phyloP scores from a whole-genome alignment of 2,329 filamentous ascomycete species.

The Trichoderma sp. region DNA sequence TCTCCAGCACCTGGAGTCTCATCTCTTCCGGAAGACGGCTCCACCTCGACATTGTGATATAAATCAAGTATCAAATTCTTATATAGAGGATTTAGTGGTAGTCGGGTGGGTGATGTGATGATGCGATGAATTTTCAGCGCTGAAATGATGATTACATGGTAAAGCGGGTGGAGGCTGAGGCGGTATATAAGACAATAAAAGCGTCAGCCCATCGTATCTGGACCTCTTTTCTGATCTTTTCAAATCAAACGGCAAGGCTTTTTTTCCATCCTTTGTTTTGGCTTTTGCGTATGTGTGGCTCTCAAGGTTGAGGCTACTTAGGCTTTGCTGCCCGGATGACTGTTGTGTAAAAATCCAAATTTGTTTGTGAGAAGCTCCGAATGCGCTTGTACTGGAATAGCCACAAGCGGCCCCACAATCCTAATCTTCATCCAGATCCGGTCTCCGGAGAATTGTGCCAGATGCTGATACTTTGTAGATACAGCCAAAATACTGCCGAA shows the following conservation, averaged over 20 bases:
- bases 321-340: not conserved
- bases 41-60: not conserved
- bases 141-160: not conserved
- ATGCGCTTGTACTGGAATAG: not conserved
- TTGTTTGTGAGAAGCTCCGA: not conserved
- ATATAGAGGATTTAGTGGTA: not conserved
- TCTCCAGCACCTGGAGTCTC: conserved; percentile 7
- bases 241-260: not conserved
- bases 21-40: not conserved
- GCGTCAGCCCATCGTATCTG: not conserved
- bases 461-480: not conserved
- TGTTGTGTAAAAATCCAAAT: not conserved
- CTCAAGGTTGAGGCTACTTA: not conserved
- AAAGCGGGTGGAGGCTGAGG: not conserved
- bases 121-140: not conserved
- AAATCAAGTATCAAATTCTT: not conserved
- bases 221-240: not conserved
- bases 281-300: not conserved
- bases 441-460: not conserved
- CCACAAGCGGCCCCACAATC: conserved; percentile 7
- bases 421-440: conserved; percentile 2
- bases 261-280: not conserved
- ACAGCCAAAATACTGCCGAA: not conserved
- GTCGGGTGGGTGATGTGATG: not conserved
- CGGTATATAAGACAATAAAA: not conserved